A percentile compares a stretch with the other conserved stretches of the same genome.
Conservation (phyloP, 2,329 filamentous ascomycete genomes). For the Aspergillus amoenus region DNA sequence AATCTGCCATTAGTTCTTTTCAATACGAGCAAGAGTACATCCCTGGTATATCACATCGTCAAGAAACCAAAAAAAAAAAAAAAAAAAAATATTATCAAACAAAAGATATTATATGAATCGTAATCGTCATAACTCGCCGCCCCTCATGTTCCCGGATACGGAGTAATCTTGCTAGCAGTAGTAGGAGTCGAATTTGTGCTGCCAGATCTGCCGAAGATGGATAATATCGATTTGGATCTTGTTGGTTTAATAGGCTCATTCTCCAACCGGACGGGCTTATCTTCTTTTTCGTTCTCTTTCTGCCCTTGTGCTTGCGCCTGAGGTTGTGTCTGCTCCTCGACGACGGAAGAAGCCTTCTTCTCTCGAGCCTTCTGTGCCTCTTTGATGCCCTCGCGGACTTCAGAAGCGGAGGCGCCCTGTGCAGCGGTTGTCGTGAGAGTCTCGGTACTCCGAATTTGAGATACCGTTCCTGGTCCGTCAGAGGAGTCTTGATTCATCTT, state of each 20-base stretch:
- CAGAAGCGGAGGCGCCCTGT: conserved; percentile 39
- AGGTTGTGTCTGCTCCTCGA: not conserved
- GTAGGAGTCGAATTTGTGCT: conserved; percentile 18
- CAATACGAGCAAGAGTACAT: not conserved
- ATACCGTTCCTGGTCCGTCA: conserved; percentile 29
- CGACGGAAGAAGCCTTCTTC: conserved; percentile 22
- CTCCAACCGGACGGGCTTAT: not conserved
- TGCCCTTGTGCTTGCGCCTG: not conserved
- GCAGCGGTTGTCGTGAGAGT: conserved; percentile 43
- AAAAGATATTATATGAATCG: not conserved
- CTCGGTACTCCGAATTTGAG: conserved; percentile 34
- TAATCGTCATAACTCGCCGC: not conserved
- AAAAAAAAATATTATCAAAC: not conserved
- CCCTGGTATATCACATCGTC: not conserved
- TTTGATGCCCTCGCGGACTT: conserved; percentile 41
- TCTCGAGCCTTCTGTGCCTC: conserved; percentile 36
- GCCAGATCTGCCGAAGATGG: conserved; percentile 27
- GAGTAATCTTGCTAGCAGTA: conserved; percentile 22
- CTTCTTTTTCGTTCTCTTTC: conserved; percentile 11
- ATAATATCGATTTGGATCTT: conserved; percentile 31
- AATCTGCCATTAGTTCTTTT: not conserved
- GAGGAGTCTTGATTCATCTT: conserved; percentile 38
- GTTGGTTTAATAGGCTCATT: conserved; percentile 22
- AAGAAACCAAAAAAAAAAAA: not conserved
- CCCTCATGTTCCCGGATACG: conserved; percentile 39